Conservation (phyloP, 257 asterid genomes). For the Osmanthus fragrans region DNA sequence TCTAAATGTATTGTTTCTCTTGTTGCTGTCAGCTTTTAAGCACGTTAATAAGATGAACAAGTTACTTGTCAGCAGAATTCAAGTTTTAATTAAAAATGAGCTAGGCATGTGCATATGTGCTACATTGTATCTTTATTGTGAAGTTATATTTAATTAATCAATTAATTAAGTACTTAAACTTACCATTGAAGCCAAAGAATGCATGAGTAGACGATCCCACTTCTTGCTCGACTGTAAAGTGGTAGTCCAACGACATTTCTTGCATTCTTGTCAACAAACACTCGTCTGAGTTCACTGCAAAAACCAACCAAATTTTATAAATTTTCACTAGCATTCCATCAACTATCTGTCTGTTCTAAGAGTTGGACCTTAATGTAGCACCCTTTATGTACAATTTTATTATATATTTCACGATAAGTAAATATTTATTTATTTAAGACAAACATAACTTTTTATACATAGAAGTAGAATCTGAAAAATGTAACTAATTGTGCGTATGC, state of each 20-base stretch:
- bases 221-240: constrained; percentile 94
- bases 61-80: neutral
- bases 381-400: neutral
- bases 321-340: neutral
- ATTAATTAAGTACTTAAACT: neutral
- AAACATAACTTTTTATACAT: neutral
- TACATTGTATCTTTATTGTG: constrained; percentile 11
- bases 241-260: constrained; percentile 95
- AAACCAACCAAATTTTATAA: neutral
- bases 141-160: neutral
- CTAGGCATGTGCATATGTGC: constrained; percentile 25
- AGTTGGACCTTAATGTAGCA: neutral
- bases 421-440: neutral
- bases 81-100: neutral
- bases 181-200: constrained; percentile 96
- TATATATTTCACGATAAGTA: neutral
- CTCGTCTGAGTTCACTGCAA: constrained; percentile 85
- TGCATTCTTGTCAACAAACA: constrained; percentile 96
- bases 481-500: too few species aligned
- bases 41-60: neutral
- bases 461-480: neutral
- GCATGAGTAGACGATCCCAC: constrained; percentile 99
- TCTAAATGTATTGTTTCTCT: neutral
- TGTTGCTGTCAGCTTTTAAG: neutral
- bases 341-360: too few species aligned